Evolutionary conservation across 352 stramenopile species (phyloP), one percentile per base, ranked within the genome.

Genomic region (Globisporangium spinosum): DNA sequence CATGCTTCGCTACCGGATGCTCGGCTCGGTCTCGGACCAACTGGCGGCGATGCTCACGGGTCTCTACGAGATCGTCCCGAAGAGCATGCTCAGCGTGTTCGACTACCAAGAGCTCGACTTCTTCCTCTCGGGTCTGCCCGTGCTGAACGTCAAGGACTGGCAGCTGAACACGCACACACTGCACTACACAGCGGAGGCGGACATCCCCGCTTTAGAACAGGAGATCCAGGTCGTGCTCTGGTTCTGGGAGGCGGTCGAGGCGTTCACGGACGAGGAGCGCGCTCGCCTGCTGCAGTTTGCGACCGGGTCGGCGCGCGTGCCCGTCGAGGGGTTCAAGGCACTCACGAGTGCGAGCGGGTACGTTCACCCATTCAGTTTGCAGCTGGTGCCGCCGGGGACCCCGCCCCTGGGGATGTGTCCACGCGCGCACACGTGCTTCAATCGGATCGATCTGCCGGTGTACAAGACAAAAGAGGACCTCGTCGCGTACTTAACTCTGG

Each of bases 201-300:
- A 89, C 62, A 77, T 79, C 9, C 43, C 74, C 35, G 70, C 65
- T 47, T 74, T 95, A 0, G 75, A 87, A 55, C 62, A 66, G 2
- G 79, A 94, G 27, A 71, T 94, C 49, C 68, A 77, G 20, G 87
- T 97, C 35, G 61, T 98, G 1, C 64, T 82, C 34, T 98, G 93
- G 93, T 98, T 98, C 66, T 98, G 93, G 93, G 79, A 95, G 49
- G 78, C 93, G 17, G 76, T 98, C 13, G 77, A 79, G 34, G 68
- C 65, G 8, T 89, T 99, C 34, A 92, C 85, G 0, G 79, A 94
- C 40, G 96, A 97, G 66, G 90, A 99, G 64, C 96, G 97, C 35
- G 97, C 97, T 45, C 82, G 95, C 15, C 90, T 99, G 70, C 78
- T 99, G 23, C 97, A 99, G 72, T 99, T 99, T 79, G 91, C 98